Percentiles rank a stretch among this genome's conserved stretches.
These are phyloP conservation scores for Choanephora cucurbitarum DNA, from an alignment of 371 early-diverging fungal genomes.

Conservation along the genomic window DNA sequence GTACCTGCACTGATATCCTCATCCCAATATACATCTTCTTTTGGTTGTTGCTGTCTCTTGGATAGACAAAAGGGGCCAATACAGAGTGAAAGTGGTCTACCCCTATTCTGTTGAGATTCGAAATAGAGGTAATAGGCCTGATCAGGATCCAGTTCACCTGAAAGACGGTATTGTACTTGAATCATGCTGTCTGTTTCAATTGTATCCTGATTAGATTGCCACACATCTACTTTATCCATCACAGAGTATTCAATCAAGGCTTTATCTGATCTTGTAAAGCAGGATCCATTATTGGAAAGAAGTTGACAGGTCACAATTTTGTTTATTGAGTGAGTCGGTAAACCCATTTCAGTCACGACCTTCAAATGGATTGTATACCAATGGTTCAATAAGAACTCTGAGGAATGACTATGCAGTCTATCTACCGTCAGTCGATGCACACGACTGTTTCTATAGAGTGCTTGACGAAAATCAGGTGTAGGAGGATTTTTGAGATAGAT, in stretches of 20 bases:
- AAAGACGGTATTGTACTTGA: not conserved
- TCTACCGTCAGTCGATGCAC: not conserved
- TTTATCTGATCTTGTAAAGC: not conserved
- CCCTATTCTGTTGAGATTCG: not conserved
- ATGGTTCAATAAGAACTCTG: not conserved
- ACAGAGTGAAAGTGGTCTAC: not conserved
- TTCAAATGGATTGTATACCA: conserved; percentile 21
- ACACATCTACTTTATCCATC: not conserved
- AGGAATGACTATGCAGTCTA: not conserved
- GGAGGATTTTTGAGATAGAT: not conserved
- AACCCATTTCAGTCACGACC: conserved; percentile 22
- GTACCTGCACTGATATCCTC: not conserved
- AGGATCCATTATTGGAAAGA: not conserved
- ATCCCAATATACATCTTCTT: not conserved
- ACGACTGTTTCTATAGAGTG: not conserved
- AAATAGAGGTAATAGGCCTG: not conserved
- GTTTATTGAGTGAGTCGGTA: not conserved
- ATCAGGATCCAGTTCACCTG: not conserved
- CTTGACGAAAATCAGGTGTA: not conserved
- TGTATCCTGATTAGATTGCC: not conserved
- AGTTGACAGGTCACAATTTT: not conserved
- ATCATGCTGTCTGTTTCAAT: not conserved
- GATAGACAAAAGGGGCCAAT: not conserved
- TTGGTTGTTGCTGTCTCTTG: not conserved
- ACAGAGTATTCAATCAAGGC: not conserved